Evolutionary conservation across 225 moss, liverwort and hornwort genomes (phyloP).

Genomic region (Straminergon stramineum): DNA sequence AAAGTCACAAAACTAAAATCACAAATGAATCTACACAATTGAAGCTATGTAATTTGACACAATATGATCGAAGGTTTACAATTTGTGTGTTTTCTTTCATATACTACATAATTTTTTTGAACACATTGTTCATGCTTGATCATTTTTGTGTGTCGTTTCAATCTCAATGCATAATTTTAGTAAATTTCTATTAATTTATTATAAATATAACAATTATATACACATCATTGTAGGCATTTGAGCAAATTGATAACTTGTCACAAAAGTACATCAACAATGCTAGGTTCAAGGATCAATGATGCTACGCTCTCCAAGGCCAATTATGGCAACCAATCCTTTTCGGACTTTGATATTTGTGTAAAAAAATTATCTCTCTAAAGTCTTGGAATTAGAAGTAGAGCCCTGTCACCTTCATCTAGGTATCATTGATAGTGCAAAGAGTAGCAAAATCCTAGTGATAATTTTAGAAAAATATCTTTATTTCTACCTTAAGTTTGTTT

Average conservation of each 20-base stretch:
- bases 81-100: not conserved
- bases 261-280: fast-evolving
- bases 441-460: fast-evolving
- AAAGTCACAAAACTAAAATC: not conserved
- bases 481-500: too few relatives aligned
- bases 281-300: too few relatives aligned
- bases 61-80: not conserved
- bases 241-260: not conserved
- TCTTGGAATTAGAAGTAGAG: fast-evolving
- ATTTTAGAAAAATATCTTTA: too few relatives aligned
- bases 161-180: too few relatives aligned
- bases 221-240: not conserved
- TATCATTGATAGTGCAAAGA: fast-evolving
- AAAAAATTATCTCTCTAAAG: not conserved
- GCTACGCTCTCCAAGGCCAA: fast-evolving
- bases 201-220: not conserved
- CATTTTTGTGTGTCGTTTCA: too few relatives aligned
- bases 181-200: too few relatives aligned
- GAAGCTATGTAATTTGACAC: too few relatives aligned
- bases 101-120: not conserved
- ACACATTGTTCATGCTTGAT: not conserved
- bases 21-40: not conserved
- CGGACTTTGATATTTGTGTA: fast-evolving
- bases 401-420: fast-evolving
- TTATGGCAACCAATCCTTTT: not conserved